Base-by-base conservation (phyloP, 2,329 filamentous ascomycete species). In the Lanzia echinophila region DNA sequence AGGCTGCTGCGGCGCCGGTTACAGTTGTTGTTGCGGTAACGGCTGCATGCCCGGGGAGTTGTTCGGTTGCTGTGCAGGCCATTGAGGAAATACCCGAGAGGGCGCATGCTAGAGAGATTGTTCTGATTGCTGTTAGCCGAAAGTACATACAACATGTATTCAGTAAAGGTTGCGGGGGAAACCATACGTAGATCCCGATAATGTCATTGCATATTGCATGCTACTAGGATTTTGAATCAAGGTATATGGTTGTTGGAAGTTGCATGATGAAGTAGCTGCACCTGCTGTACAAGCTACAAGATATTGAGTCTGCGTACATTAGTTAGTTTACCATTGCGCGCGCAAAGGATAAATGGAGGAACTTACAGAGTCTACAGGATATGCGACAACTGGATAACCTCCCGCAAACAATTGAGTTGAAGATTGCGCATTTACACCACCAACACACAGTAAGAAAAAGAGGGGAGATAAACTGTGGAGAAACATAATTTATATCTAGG, bases 201-300 rank as follows among this genome's bases (percentile, higher is more conserved):
- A 50, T 17, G 50, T 50, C 39, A 62, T 55, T 5, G 52, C 54
- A 22, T 57, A 58, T 36, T 53, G 45, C 13, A 58, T 36, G 2
- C 58, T 62, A 6, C 28, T 36, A 7, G 56, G 55, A 3, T 58
- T 58, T 41, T 62, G 51, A n/a, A 54, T 56, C 39, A 62, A n/a
- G 3, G 56, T 59, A 15, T 58, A 59, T 22, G 58, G 59, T 19
- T 59, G 58, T 17, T 50, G 47, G 47, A 62, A 61, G 22, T 56
- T 48, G 42, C 57, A 61, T 36, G 46, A 31, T 24, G 42, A 36
- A 8, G 58, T 39, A 6, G 47, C 43, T 22, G 53, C 42, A 17
- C 42, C 50, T 0, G 52, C 39, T 4, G 57, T 28, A 24, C 57
- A 62, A 13, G 52, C 59, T 13, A 62, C 36, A 24, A 57, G 56